These are phyloP conservation scores for Tricholoma sp. DNA, from an alignment of 768 basidiomycete genomes.

Conservation along the genomic window DNA sequence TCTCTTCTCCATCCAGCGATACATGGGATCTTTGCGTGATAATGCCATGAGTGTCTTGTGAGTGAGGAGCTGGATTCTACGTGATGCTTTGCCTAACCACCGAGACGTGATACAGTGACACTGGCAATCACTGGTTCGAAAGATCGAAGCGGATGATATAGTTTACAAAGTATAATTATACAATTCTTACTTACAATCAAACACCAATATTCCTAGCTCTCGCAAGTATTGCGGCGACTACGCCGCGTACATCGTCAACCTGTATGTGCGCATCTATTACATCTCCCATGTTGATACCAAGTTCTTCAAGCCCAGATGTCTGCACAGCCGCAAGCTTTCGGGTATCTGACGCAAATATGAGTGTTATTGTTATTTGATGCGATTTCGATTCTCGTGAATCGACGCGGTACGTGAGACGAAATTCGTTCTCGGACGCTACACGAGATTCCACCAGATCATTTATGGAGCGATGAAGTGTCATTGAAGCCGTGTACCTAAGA, in stretches of 20 bases:
- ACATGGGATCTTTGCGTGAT: no score
- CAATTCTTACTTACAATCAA: background rate
- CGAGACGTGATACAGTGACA: background rate
- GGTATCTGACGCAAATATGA: slow-evolving; percentile 70
- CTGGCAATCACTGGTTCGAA: background rate
- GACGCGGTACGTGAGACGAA: slow-evolving; percentile 62
- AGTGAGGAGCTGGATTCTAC: background rate
- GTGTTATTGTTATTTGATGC: slow-evolving; percentile 41
- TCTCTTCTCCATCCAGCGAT: no score
- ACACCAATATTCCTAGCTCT: slow-evolving; percentile 26
- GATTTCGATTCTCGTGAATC: slow-evolving; percentile 22
- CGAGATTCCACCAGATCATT: slow-evolving; percentile 55
- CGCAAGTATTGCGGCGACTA: slow-evolving; percentile 57
- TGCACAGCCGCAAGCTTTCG: slow-evolving; percentile 57
- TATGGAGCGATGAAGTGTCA: slow-evolving; percentile 59
- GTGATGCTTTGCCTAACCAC: background rate
- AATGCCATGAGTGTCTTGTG: no score
- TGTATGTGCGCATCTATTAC: slow-evolving; percentile 58
- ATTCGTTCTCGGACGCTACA: slow-evolving; percentile 68
- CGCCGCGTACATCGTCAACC: slow-evolving; percentile 58
- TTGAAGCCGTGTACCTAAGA: slow-evolving; percentile 64
- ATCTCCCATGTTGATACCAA: slow-evolving; percentile 53
- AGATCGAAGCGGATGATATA: background rate
- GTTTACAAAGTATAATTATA: background rate
- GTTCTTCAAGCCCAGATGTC: slow-evolving; percentile 43